Base-by-base conservation (phyloP, 2,329 filamentous ascomycete genomes). In the Grosmannia huntii region DNA sequence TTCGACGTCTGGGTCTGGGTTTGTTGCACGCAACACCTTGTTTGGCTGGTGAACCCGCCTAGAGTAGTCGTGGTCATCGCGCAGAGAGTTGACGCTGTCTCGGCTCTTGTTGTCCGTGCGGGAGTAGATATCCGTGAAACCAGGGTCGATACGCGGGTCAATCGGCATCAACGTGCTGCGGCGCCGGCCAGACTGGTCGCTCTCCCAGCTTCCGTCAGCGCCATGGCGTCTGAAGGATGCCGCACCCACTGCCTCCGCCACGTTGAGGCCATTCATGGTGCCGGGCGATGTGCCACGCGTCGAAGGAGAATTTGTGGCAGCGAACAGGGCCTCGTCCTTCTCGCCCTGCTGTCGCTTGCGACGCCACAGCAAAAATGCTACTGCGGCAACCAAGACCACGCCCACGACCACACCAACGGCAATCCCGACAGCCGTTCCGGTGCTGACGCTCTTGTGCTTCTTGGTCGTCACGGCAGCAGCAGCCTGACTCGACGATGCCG, bases 51-150 rank as follows among this genome's bases (percentile, higher is more conserved):
- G 78, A 16, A 85, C 81, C 63, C 76, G 74, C 62, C 83, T 73
- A 46, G 82, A 85, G 65, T 86, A 86, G 63, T 86, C 83, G 60
- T 83, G 81, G 61, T 85, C 81, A 65, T 86, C 83, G 59, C 79
- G 79, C 5, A 86, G 70, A 1, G 82, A 85, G 63, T 80, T 80
- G 65, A 86, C 71, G 66, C 82, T 85, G 66, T 85, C 82, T 61
- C 77, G 77, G 64, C 82, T 85, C 67, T 78, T 79, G 64, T 77
- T 83, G 28, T 74, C 73, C 51, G 71, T 71, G 21, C 78, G 74
- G 50, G 73, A 71, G 66, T 84, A 85, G 14, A 84, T 71, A 21
- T 77, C 78, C 41, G 76, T 74, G 53, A 79, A 76, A 61, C 80
- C 83, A 0, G 82, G 82, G 64, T 85, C 79, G 72, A 85, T 78